Evolutionary conservation across 768 basidiomycete species (phyloP), one percentile per base, ranked within the genome.

Genomic region (Neoboletus subvelutipes): DNA sequence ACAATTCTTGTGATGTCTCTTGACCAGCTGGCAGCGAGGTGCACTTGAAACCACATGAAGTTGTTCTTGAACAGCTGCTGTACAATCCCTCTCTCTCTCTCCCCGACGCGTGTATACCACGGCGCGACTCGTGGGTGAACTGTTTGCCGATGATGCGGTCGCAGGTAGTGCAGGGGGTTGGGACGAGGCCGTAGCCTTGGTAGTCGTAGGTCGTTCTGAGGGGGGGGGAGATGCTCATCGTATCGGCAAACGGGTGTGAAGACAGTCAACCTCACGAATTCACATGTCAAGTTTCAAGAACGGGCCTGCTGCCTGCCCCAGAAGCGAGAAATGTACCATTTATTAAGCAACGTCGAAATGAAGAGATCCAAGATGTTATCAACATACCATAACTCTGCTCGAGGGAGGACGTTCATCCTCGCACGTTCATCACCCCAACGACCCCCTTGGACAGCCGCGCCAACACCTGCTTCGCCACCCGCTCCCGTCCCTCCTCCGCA

Each of bases 401-500:
- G 18, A 40, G n/a, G 39, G 9, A 40, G n/a, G 39, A n/a, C 39
- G n/a, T 40, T 40, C n/a, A n/a, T 20, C 5, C 39, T n/a, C n/a
- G 39, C 39, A 11, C 10, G 18, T 40, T 40, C n/a, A 10, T 40
- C 39, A 40, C 20, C 18, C 37, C 17, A 8, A 51, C 18, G 31
- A 36, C 34, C 59, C 12, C 62, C 39, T 68, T 67, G 50, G 68
- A 70, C 54, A 79, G 62, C 54, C 76, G 75, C 26, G 63, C 68
- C 57, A 77, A 59, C 52, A 81, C 78, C 53, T 76, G 73, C 69
- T 76, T 80, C 43, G 80, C 75, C 6, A 81, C 71, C 34, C 74
- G 71, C 63, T 40, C n/a, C 20, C 39, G 39, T 20, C 39, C 39
- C n/a, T 40, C 39, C n/a, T 40, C 39, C 10, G n/a, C n/a, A 20